A percentile compares a stretch with the other conserved stretches of the same genome.
Evolutionary conservation across 257 asterid genomes (phyloP).

Genomic region (Solanum bulbocastanum): DNA sequence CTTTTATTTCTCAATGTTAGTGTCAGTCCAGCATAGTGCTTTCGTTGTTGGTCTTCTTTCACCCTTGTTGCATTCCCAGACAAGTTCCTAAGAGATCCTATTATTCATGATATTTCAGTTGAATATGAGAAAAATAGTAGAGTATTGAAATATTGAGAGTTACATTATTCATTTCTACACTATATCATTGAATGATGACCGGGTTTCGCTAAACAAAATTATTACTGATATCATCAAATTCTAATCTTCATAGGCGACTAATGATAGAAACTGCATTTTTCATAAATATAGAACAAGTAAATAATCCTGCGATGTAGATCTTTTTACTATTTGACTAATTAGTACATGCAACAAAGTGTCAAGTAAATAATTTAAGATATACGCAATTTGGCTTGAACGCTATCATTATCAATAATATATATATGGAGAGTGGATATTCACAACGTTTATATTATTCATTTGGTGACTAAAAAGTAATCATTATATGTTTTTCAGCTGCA

Average conservation of each 20-base stretch:
- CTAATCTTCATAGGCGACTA: no score
- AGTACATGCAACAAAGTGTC: no score
- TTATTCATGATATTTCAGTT: no score
- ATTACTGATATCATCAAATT: neutral
- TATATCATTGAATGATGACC: no score
- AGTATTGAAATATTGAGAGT: no score
- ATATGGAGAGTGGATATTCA: neutral
- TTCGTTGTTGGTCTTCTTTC: neutral
- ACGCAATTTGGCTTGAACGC: neutral
- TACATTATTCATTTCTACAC: neutral
- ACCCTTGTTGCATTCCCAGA: neutral
- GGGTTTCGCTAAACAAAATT: neutral
- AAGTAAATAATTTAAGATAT: no score
- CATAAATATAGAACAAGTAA: neutral
- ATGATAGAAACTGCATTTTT: no score
- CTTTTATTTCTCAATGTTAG: no score
- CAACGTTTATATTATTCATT: neutral
- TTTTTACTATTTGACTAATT: no score
- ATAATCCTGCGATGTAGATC: no score
- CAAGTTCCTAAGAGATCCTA: neutral
- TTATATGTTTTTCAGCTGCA: neutral
- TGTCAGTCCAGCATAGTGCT: fast-evolving
- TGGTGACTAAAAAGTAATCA: neutral
- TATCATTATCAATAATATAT: no score
- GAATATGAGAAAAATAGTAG: no score